A percentile compares a stretch with the other conserved stretches of the same genome.
These are phyloP conservation scores for Brassica incana DNA, from an alignment of 345 rosid species.

Conservation along the genomic window DNA sequence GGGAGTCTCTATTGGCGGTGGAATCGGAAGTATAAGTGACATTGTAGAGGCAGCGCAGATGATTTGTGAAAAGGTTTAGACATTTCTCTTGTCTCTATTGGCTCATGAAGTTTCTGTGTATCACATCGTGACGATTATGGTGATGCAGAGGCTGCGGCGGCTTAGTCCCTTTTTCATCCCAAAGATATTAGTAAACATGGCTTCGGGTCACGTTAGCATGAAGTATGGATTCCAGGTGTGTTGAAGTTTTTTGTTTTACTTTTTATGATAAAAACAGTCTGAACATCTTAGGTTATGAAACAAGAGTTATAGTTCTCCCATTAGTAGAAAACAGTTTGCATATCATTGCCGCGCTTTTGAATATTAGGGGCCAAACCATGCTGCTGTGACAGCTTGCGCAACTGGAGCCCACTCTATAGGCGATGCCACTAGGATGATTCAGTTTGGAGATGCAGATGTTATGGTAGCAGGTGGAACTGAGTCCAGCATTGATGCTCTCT, in stretches of 20 bases:
- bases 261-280: background rate
- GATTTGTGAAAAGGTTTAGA: slow-evolving; percentile 86
- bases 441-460: slow-evolving; percentile 90
- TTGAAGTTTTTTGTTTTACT: slow-evolving; percentile 7
- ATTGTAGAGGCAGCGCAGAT: slow-evolving; percentile 78
- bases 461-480: slow-evolving; percentile 98
- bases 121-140: slow-evolving; percentile 5
- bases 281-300: background rate
- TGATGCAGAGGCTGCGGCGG: slow-evolving; percentile 73
- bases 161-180: slow-evolving; percentile 97
- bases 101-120: background rate
- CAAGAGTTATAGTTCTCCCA: background rate
- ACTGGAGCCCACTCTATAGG: slow-evolving; percentile 97
- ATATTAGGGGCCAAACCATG: slow-evolving; percentile 95
- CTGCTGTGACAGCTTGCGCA: slow-evolving; percentile 99
- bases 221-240: slow-evolving; percentile 91
- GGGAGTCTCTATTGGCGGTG: slow-evolving; percentile 98
- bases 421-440: slow-evolving; percentile 97
- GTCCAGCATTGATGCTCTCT: slow-evolving; percentile 94
- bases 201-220: slow-evolving; percentile 97
- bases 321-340: slow-evolving; percentile 15
- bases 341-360: slow-evolving; percentile 33
- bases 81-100: slow-evolving; percentile 13
- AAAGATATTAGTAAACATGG: slow-evolving; percentile 90
- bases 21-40: slow-evolving; percentile 90